These are phyloP conservation scores for Acanthamoeba divionensis DNA, from an alignment of 208 protist species.

Conservation along the genomic window DNA sequence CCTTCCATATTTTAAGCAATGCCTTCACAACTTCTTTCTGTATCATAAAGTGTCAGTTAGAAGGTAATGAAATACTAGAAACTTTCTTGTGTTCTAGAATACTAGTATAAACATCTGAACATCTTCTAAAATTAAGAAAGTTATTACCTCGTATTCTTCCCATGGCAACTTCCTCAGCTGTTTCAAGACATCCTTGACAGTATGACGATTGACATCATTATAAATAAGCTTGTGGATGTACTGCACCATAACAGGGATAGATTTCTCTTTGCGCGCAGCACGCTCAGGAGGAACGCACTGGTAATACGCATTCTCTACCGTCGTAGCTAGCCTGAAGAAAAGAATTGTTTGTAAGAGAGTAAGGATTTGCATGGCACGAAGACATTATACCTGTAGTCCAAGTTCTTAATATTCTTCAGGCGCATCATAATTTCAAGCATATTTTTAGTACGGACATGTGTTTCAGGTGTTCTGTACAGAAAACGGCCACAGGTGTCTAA, in stretches of 20 bases:
- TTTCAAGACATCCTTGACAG: constrained; percentile 57
- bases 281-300: constrained; percentile 61
- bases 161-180: constrained; percentile 67
- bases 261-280: constrained; percentile 44
- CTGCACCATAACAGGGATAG: constrained; percentile 47
- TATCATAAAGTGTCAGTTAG: neutral
- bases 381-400: no score
- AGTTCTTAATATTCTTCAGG: constrained; percentile 67
- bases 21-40: neutral
- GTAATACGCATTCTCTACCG: constrained; percentile 74
- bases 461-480: constrained; percentile 68
- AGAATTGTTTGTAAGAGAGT: no score
- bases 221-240: constrained; percentile 70
- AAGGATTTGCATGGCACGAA: no score
- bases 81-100: neutral
- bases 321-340: constrained; percentile 53
- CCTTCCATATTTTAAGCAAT: constrained; percentile 59
- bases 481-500: constrained; percentile 77
- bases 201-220: constrained; percentile 46
- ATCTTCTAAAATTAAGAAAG: neutral
- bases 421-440: constrained; percentile 74
- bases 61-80: neutral
- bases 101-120: neutral
- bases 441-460: constrained; percentile 66
- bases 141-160: constrained; percentile 40